Percentiles rank a stretch among this genome's conserved stretches.
These are phyloP conservation scores for Phoenix dactylifera DNA, from an alignment of 176 grass and related monocot genomes.

Conservation along the genomic window DNA sequence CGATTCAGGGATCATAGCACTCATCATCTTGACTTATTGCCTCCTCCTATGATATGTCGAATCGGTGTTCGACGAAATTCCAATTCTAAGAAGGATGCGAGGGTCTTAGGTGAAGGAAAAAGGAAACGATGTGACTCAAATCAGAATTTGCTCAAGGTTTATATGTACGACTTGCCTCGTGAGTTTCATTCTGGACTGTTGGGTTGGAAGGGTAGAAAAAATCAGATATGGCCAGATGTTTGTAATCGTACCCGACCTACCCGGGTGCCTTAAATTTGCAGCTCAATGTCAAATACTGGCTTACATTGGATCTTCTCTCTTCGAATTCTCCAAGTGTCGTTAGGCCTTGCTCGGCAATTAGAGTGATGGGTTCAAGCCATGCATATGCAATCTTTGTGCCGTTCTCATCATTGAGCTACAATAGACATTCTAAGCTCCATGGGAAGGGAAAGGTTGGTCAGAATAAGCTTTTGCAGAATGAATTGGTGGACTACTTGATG, in stretches of 20 bases:
- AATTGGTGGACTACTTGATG: constrained; percentile 51
- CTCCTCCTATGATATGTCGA: background rate
- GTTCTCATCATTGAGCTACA: constrained; percentile 82
- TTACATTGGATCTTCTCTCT: constrained; percentile 59
- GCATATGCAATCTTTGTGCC: constrained; percentile 78
- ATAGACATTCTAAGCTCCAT: constrained; percentile 51
- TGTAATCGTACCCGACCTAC: constrained; percentile 39
- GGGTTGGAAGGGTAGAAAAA: constrained; percentile 41
- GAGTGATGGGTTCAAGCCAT: constrained; percentile 50
- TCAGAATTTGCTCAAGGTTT: constrained; percentile 40
- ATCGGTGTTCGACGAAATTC: background rate
- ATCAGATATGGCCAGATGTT: constrained; percentile 53
- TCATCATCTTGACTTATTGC: background rate
- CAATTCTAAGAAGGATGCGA: background rate
- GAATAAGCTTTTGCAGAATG: constrained; percentile 50
- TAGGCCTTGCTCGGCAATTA: constrained; percentile 44
- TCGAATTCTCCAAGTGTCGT: constrained; percentile 19
- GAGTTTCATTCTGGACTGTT: constrained; percentile 82
- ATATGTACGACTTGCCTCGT: constrained; percentile 57
- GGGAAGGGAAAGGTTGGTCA: constrained; percentile 33
- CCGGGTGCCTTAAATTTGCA: constrained; percentile 84
- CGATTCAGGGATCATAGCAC: background rate
- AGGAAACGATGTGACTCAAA: constrained; percentile 27
- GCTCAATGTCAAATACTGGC: constrained; percentile 87
- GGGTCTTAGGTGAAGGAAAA: constrained; percentile 1